Percentiles rank a stretch among this genome's conserved stretches.
Evolutionary conservation across 768 basidiomycete species (phyloP).

Genomic region (Rossbeevera mucosa): DNA sequence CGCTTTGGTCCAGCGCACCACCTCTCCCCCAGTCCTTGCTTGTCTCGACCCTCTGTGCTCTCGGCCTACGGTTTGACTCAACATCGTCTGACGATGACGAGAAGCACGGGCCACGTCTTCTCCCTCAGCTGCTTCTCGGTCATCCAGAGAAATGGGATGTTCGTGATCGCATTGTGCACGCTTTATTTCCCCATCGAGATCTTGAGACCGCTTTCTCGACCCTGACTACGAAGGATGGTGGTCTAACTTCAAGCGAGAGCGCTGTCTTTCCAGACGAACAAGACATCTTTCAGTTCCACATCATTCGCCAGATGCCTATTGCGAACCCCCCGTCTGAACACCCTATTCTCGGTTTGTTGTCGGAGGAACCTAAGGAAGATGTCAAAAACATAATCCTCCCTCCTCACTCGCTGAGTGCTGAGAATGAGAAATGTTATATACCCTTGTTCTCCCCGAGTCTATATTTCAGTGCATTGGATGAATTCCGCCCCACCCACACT

Average conservation of each 20-base stretch:
- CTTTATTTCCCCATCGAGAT: conserved; percentile 18
- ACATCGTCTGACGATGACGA: background rate
- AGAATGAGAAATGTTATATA: conserved; percentile 39
- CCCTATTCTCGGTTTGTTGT: conserved; percentile 16
- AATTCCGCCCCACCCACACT: conserved; percentile 20
- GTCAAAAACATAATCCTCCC: conserved; percentile 55
- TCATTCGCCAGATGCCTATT: conserved; percentile 27
- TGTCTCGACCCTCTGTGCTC: conserved; percentile 19
- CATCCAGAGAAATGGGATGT: conserved; percentile 22
- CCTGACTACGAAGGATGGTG: conserved; percentile 42
- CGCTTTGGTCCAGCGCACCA: conserved; percentile 29
- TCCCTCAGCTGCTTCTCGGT: conserved; percentile 29
- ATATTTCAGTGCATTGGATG: conserved; percentile 55
- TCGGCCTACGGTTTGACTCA: conserved; percentile 20
- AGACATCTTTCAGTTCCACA: conserved; percentile 66
- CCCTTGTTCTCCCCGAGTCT: conserved; percentile 66
- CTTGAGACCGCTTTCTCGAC: conserved; percentile 42
- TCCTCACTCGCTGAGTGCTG: conserved; percentile 42
- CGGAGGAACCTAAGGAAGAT: conserved; percentile 34
- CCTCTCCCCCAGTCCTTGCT: conserved; percentile 24
- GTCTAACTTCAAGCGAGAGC: conserved; percentile 15
- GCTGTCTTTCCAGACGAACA: conserved; percentile 55
- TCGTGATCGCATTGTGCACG: conserved; percentile 11
- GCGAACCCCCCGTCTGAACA: conserved; percentile 21
- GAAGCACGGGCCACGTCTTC: conserved; percentile 1